Evolutionary conservation across 2,329 filamentous ascomycete genomes (phyloP).

Genomic region (Epichloe bromicola): DNA sequence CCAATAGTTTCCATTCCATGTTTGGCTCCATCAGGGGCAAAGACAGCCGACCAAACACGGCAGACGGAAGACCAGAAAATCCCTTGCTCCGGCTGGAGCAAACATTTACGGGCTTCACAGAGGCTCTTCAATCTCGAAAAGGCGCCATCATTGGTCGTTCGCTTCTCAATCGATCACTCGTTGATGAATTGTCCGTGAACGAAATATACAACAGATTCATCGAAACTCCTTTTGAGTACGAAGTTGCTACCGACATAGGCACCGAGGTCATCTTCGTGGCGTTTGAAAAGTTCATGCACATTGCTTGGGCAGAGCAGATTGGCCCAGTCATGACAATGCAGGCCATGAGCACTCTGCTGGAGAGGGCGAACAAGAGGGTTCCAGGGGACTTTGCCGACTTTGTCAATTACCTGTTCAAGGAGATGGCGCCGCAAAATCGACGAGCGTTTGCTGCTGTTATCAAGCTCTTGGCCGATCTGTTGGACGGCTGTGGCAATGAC

Average conservation of each 20-base stretch:
- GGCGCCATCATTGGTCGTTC: conserved; percentile 73
- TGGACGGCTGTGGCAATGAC: conserved; percentile 84
- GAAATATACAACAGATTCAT: conserved; percentile 82
- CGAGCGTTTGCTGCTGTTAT: conserved; percentile 75
- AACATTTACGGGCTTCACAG: conserved; percentile 70
- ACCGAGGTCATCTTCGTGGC: conserved; percentile 81
- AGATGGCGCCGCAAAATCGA: conserved; percentile 56
- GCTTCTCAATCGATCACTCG: conserved; percentile 54
- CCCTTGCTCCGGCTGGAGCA: conserved; percentile 67
- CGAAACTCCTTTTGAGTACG: conserved; percentile 68
- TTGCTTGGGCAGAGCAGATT: conserved; percentile 82
- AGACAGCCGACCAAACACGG: conserved; percentile 21
- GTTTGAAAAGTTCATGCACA: conserved; percentile 83
- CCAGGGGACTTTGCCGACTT: conserved; percentile 62
- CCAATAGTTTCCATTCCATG: conserved; percentile 39
- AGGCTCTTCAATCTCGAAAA: conserved; percentile 71
- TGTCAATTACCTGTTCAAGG: conserved; percentile 48
- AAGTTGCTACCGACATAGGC: conserved; percentile 59
- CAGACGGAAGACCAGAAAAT: conserved; percentile 46
- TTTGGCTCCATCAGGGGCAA: conserved; percentile 40
- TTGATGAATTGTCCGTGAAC: conserved; percentile 71
- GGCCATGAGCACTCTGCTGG: conserved; percentile 62
- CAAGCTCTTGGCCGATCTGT: conserved; percentile 72
- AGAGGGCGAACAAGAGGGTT: conserved; percentile 49
- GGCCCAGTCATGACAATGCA: conserved; percentile 67